phyloP scores from a whole-genome alignment of 257 asterid genomes.

The Forsythia suspensa region DNA sequence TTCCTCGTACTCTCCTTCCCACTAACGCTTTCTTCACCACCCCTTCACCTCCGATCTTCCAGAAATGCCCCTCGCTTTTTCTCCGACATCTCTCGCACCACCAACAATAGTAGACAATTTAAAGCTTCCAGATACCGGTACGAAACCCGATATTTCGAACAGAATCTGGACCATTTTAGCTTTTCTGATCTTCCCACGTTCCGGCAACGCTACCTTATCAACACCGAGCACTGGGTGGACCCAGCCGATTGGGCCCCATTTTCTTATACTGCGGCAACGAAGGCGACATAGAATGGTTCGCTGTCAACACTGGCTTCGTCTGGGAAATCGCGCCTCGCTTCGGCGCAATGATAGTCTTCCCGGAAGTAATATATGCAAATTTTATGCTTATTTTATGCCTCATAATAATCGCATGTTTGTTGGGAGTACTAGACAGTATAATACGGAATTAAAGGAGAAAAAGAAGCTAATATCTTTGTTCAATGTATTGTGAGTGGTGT shows the following conservation, averaged over 20 bases:
- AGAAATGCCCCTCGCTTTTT: conserved; percentile 38
- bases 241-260: conserved; percentile 61
- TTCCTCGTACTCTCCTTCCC: conserved; percentile 30
- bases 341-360: conserved; percentile 80
- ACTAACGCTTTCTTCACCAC: conserved; percentile 18
- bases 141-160: conserved; percentile 74
- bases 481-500: no score
- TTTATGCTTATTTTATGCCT: background rate
- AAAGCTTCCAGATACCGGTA: conserved; percentile 47
- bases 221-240: conserved; percentile 70
- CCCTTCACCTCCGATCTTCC: conserved; percentile 23
- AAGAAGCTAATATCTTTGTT: background rate
- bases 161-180: conserved; percentile 89
- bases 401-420: background rate
- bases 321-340: conserved; percentile 91
- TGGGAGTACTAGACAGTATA: no score
- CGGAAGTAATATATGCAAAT: conserved; percentile 50
- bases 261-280: conserved; percentile 93
- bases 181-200: conserved; percentile 59
- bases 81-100: conserved; percentile 36
- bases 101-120: background rate
- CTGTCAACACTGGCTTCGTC: conserved; percentile 77
- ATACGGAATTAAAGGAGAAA: no score
- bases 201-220: conserved; percentile 78
- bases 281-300: conserved; percentile 94